A percentile compares a stretch with the other conserved stretches of the same genome.
These are phyloP conservation scores for Penicillium frequentans DNA, from an alignment of 2,329 filamentous ascomycete genomes.

Conservation along the genomic window DNA sequence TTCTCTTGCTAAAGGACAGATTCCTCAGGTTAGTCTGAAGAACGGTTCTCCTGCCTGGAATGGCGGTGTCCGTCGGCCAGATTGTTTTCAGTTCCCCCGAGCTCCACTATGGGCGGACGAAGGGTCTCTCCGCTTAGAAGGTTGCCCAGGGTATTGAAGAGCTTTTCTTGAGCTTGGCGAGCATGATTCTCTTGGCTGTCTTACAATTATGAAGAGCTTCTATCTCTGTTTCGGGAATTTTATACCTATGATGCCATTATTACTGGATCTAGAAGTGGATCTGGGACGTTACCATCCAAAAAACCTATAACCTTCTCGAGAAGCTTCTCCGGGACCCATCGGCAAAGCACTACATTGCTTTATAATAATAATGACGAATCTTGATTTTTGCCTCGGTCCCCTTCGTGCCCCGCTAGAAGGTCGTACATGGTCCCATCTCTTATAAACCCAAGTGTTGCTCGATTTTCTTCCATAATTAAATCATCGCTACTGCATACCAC, in stretches of 20 bases:
- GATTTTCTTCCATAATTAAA: not conserved
- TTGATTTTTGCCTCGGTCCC: slow-evolving; percentile 16
- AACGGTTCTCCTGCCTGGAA: slow-evolving; percentile 30
- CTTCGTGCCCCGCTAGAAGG: slow-evolving; percentile 21
- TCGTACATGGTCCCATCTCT: slow-evolving; percentile 2
- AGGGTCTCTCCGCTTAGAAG: not conserved
- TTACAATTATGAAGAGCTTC: not conserved
- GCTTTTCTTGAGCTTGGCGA: not conserved
- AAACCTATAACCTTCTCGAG: slow-evolving; percentile 21
- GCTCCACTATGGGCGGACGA: not conserved
- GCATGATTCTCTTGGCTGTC: not conserved
- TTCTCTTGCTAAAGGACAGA: not conserved
- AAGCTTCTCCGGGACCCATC: slow-evolving; percentile 25
- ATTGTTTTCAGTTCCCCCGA: slow-evolving; percentile 1
- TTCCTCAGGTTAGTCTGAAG: not conserved
- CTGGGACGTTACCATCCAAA: not conserved
- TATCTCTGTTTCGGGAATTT: not conserved
- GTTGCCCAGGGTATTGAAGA: not conserved
- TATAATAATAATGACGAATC: slow-evolving; percentile 18
- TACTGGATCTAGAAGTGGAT: slow-evolving; percentile 12
- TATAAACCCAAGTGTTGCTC: slow-evolving; percentile 11
- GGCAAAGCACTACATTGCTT: slow-evolving; percentile 15
- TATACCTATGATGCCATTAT: not conserved
- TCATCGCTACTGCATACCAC: not conserved
- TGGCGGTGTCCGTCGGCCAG: slow-evolving; percentile 20